phyloP scores from a whole-genome alignment of 768 basidiomycete genomes.

The Pulveroboletus sp. region DNA sequence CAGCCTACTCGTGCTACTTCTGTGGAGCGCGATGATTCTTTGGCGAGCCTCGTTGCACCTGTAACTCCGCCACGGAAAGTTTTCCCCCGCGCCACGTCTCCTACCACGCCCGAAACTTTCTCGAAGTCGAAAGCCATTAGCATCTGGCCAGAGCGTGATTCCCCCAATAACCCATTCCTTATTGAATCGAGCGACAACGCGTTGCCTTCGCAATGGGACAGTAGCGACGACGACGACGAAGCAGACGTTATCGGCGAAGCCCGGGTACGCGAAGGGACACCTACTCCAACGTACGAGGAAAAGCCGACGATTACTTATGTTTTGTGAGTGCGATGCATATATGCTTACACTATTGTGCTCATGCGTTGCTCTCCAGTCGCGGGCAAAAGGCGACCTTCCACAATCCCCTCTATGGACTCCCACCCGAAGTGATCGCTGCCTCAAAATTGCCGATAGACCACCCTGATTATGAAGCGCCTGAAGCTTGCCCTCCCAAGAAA shows the following conservation, averaged over 20 bases:
- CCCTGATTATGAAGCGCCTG: conserved; percentile 60
- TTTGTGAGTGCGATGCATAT: conserved; percentile 48
- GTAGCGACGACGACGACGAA: conserved; percentile 35
- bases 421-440: conserved; percentile 37
- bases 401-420: conserved; percentile 58
- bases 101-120: conserved; percentile 31
- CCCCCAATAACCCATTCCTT: conserved; percentile 72
- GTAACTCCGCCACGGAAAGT: conserved; percentile 25
- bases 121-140: conserved; percentile 36
- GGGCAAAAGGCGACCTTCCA: conserved; percentile 59
- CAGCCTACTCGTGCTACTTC: conserved; percentile 28
- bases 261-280: conserved; percentile 35
- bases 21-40: conserved; percentile 13
- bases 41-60: conserved; percentile 13
- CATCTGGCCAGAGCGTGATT: conserved; percentile 47
- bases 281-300: conserved; percentile 42
- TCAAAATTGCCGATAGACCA: conserved; percentile 57
- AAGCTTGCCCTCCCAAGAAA: conserved; percentile 51
- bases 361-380: conserved; percentile 45
- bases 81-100: conserved; percentile 22
- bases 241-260: conserved; percentile 32
- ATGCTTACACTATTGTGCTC: neutral
- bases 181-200: conserved; percentile 30
- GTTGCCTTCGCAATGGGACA: conserved; percentile 27
- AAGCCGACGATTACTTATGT: conserved; percentile 66